Evolutionary conservation across 805 yeast genomes (phyloP).

Genomic region (Candida tibetensis): DNA sequence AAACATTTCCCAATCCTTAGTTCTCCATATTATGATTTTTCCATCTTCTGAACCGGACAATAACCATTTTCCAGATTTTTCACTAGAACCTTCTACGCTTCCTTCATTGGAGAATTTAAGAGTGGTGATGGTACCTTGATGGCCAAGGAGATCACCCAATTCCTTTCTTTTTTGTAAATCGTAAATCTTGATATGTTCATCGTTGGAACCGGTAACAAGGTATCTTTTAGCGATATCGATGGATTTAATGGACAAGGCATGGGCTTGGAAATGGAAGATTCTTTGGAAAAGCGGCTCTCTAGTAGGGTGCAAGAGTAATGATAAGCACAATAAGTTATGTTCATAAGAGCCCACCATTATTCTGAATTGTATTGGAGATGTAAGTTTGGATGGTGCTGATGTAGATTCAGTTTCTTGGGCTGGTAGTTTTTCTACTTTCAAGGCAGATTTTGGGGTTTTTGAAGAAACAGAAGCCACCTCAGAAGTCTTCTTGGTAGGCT

Average conservation of each 20-base stretch:
- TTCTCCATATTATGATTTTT: slow-evolving; percentile 85
- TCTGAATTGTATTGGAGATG: slow-evolving; percentile 49
- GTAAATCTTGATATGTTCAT: slow-evolving; percentile 91
- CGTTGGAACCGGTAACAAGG: slow-evolving; percentile 91
- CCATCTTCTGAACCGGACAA: slow-evolving; percentile 91
- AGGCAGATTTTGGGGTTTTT: too few species aligned
- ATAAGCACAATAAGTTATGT: slow-evolving; percentile 83
- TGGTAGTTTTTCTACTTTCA: too few species aligned
- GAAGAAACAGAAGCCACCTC: too few species aligned
- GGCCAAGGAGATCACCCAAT: slow-evolving; percentile 84
- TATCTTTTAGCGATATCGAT: slow-evolving; percentile 81
- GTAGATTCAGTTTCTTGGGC: not conserved
- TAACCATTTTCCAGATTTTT: slow-evolving; percentile 78
- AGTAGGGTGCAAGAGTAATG: slow-evolving; percentile 51
- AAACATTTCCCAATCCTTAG: slow-evolving; percentile 93
- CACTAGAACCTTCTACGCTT: slow-evolving; percentile 12
- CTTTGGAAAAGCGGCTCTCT: slow-evolving; percentile 77
- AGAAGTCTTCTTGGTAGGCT: too few species aligned
- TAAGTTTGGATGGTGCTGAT: not conserved
- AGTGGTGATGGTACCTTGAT: slow-evolving; percentile 82
- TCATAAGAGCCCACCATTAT: slow-evolving; percentile 94
- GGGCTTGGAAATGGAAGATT: slow-evolving; percentile 94
- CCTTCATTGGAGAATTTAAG: slow-evolving; percentile 64
- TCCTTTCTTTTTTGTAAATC: slow-evolving; percentile 93
- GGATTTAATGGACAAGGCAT: slow-evolving; percentile 80